phyloP scores from a whole-genome alignment of 2,329 filamentous ascomycete genomes.

The Fusarium abutilonis region DNA sequence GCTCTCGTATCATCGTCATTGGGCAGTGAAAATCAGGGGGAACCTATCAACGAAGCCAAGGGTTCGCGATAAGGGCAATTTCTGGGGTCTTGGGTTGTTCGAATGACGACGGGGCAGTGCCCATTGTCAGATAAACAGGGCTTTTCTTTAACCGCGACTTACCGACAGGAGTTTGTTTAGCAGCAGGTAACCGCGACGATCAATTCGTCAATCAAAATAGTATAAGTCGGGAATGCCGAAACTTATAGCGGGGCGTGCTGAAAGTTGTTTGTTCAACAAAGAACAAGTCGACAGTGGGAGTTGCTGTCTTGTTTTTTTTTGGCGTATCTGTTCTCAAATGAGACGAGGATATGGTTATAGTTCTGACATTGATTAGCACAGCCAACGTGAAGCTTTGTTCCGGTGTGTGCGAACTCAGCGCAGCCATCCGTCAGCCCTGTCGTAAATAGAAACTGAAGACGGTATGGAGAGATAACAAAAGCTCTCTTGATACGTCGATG shows the following conservation, averaged over 20 bases:
- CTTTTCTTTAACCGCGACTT: slow-evolving; percentile 30
- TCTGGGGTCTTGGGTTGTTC: neutral
- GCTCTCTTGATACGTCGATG: slow-evolving; percentile 43
- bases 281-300: slow-evolving; percentile 21
- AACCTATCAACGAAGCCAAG: slow-evolving; percentile 27
- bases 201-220: slow-evolving; percentile 37
- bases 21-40: slow-evolving; percentile 34
- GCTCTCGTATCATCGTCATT: slow-evolving; percentile 43
- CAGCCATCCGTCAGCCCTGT: slow-evolving; percentile 48
- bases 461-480: slow-evolving; percentile 44
- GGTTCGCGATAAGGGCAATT: slow-evolving; percentile 34
- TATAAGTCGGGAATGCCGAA: slow-evolving; percentile 42
- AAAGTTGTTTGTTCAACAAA: slow-evolving; percentile 7
- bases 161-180: slow-evolving; percentile 32
- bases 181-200: slow-evolving; percentile 29
- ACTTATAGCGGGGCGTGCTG: slow-evolving; percentile 16
- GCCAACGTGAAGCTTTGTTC: slow-evolving; percentile 35
- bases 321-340: slow-evolving; percentile 32
- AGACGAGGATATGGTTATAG: slow-evolving; percentile 37
- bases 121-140: slow-evolving; percentile 32
- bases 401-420: slow-evolving; percentile 44
- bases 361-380: slow-evolving; percentile 45
- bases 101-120: slow-evolving; percentile 27
- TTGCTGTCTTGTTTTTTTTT: slow-evolving; percentile 18
- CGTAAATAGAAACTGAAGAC: slow-evolving; percentile 45